Evolutionary conservation across 2,329 filamentous ascomycete species (phyloP).

Genomic region (Tricladium varicosporioides): DNA sequence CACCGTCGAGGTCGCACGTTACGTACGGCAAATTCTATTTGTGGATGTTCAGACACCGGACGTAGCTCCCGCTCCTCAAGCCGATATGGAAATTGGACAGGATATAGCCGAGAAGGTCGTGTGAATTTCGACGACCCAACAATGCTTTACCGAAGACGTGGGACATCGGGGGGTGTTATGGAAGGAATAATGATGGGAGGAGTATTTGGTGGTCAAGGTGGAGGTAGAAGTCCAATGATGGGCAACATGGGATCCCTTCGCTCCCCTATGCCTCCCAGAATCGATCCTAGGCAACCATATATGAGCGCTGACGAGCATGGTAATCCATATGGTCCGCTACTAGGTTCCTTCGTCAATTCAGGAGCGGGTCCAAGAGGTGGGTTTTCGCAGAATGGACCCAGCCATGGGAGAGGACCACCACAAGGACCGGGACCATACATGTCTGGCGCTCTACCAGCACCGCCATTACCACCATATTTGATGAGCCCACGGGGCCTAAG

Average conservation of each 20-base stretch:
- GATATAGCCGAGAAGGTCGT: constrained; percentile 3
- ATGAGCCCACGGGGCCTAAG: neutral
- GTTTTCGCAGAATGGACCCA: neutral
- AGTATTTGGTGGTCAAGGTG: neutral
- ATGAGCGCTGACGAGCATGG: neutral
- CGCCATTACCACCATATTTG: neutral
- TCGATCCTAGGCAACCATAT: neutral
- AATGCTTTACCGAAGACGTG: constrained; percentile 11
- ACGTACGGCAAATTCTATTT: neutral
- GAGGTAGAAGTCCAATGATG: neutral
- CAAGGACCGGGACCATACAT: neutral
- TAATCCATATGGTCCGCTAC: neutral
- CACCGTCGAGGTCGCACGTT: neutral
- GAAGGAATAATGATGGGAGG: constrained; percentile 6
- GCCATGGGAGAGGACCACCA: neutral
- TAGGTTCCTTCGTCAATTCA: neutral
- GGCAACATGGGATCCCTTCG: neutral
- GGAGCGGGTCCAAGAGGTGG: neutral
- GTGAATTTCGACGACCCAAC: constrained; percentile 5
- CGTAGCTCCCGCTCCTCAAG: constrained; percentile 1
- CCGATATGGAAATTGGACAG: constrained; percentile 4
- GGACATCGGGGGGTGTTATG: constrained; percentile 9
- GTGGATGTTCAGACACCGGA: neutral
- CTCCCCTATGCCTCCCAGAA: neutral
- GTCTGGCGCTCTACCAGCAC: neutral